phyloP scores from a whole-genome alignment of 2,329 filamentous ascomycete species.

The Neopestalotiopsis sp. region DNA sequence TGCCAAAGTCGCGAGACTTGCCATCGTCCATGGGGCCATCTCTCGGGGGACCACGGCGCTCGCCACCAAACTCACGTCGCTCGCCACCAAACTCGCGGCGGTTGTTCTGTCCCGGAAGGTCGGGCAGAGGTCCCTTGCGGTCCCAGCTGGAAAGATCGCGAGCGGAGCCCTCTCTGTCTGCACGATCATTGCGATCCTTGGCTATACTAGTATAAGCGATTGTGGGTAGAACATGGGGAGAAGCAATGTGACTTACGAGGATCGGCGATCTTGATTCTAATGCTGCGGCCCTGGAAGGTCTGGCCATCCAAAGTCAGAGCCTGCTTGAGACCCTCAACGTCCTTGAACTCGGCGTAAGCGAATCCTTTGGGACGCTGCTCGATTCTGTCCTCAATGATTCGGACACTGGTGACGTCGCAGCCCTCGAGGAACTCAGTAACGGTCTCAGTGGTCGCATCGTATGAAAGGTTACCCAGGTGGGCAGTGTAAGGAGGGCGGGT shows the following conservation, averaged over 20 bases:
- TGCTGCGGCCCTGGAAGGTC: slow-evolving; percentile 85
- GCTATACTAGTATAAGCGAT: slow-evolving; percentile 61
- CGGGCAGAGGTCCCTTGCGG: slow-evolving; percentile 86
- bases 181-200: slow-evolving; percentile 70
- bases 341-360: slow-evolving; percentile 93
- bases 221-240: slow-evolving; percentile 17
- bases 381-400: slow-evolving; percentile 96
- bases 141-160: slow-evolving; percentile 91
- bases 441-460: slow-evolving; percentile 85
- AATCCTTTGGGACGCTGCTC: slow-evolving; percentile 96
- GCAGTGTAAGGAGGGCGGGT: slow-evolving; percentile 94
- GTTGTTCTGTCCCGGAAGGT: slow-evolving; percentile 56
- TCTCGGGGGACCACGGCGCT: slow-evolving; percentile 70
- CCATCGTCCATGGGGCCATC: slow-evolving; percentile 75
- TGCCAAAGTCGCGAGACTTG: slow-evolving; percentile 80
- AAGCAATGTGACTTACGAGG: slow-evolving; percentile 78
- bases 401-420: slow-evolving; percentile 87
- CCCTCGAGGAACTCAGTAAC: slow-evolving; percentile 85
- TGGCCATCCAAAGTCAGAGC: slow-evolving; percentile 83
- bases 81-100: slow-evolving; percentile 29
- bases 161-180: slow-evolving; percentile 58
- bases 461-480: slow-evolving; percentile 95
- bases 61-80: slow-evolving; percentile 55
- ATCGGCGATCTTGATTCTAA: slow-evolving; percentile 95
- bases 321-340: slow-evolving; percentile 87